A percentile compares a stretch with the other conserved stretches of the same genome.
Conservation (phyloP, 2,329 filamentous ascomycete species). For the Sporothrix euskadiensis region DNA sequence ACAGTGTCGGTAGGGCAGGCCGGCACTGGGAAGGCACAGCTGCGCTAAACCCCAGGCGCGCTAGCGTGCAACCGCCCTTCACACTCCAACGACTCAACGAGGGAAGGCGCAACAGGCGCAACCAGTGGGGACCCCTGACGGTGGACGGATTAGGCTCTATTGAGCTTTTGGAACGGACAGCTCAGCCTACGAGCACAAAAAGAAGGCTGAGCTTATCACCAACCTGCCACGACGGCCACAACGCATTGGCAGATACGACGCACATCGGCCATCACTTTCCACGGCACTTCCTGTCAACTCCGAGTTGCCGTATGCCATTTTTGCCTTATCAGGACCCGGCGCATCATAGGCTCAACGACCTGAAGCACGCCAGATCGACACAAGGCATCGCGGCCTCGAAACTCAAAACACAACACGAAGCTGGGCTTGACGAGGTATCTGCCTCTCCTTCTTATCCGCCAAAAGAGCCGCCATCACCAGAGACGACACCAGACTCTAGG, state of each 20-base stretch:
- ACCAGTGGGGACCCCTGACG: constrained; percentile 3
- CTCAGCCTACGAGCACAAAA: background rate
- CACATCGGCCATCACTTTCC: background rate
- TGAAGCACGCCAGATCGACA: constrained; percentile 12
- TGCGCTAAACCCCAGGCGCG: background rate
- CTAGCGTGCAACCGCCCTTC: constrained; percentile 9
- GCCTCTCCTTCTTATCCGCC: background rate
- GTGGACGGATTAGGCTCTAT: constrained; percentile 28
- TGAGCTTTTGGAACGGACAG: constrained; percentile 26
- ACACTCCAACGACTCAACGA: background rate
- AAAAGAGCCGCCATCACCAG: background rate
- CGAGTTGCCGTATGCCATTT: background rate
- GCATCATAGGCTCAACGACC: background rate
- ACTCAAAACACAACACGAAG: background rate
- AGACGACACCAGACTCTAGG: background rate
- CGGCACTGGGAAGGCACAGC: constrained; percentile 2
- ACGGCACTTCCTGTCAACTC: background rate
- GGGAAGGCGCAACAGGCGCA: constrained; percentile 15
- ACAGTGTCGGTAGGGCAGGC: constrained; percentile 6
- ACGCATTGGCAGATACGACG: background rate
- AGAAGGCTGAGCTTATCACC: constrained; percentile 14
- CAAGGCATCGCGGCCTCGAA: background rate
- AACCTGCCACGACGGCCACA: background rate
- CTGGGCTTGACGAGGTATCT: background rate
- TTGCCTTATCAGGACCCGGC: background rate